A percentile compares a stretch with the other conserved stretches of the same genome.
These are phyloP conservation scores for Trichosanthes cucumerina DNA, from an alignment of 306 rosid genomes.

Conservation along the genomic window DNA sequence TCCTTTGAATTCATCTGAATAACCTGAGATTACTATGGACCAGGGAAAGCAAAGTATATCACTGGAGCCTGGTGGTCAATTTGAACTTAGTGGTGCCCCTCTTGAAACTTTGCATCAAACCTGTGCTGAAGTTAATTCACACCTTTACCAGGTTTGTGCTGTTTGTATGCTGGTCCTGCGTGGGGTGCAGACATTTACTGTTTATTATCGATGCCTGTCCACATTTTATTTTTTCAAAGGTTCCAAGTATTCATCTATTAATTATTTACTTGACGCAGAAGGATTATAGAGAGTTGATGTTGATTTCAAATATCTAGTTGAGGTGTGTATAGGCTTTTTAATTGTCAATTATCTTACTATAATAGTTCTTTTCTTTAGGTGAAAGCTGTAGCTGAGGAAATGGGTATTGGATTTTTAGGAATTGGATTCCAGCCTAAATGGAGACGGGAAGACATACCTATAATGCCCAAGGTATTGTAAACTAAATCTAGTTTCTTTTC, in stretches of 20 bases:
- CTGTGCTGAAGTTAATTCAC: constrained; percentile 94
- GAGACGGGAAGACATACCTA: constrained; percentile 73
- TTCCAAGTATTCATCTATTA: neutral
- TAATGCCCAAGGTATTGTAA: constrained; percentile 82
- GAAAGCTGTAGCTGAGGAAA: constrained; percentile 95
- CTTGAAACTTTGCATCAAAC: constrained; percentile 97
- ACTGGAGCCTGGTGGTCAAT: constrained; percentile 97
- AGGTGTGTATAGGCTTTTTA: neutral
- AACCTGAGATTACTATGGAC: constrained; percentile 13
- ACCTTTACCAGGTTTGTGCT: constrained; percentile 73
- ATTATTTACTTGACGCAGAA: neutral
- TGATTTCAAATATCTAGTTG: neutral
- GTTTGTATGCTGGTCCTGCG: neutral
- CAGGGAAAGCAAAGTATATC: constrained; percentile 98
- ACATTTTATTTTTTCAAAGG: neutral
- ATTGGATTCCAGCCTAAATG: constrained; percentile 99
- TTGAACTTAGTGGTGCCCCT: constrained; percentile 99
- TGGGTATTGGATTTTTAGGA: constrained; percentile 97
- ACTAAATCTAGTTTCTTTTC: neutral
- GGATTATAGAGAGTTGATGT: neutral
- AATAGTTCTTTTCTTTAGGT: constrained; percentile 34
- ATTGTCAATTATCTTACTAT: neutral
- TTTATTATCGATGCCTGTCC: neutral
- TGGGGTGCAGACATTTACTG: neutral
- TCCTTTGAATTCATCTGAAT: neutral